Conservation (phyloP, 129 eudicot species). For the Oenanthe sinensis region DNA sequence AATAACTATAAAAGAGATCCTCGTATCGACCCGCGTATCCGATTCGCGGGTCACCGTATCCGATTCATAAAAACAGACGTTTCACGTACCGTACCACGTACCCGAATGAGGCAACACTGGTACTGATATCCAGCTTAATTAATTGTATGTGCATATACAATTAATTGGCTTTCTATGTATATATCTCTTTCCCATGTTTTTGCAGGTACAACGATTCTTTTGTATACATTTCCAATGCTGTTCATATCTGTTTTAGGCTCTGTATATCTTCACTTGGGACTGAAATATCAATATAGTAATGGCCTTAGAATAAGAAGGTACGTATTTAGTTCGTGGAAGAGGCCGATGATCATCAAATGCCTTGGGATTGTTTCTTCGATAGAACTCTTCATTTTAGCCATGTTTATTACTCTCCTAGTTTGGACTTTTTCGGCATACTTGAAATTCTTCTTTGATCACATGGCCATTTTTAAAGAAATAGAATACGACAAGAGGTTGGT, state of each 20-base stretch:
- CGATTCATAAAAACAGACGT: too few relatives aligned
- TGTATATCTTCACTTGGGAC: slow-evolving; percentile 12
- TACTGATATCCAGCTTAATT: not conserved
- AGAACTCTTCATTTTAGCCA: slow-evolving; percentile 51
- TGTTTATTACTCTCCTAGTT: slow-evolving; percentile 66
- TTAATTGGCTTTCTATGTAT: not conserved
- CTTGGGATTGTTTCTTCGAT: slow-evolving; percentile 68
- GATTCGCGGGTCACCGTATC: too few relatives aligned
- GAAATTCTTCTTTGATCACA: slow-evolving; percentile 28
- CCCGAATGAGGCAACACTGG: too few relatives aligned
- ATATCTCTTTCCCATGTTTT: not conserved
- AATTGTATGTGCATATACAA: not conserved
- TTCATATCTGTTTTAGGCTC: slow-evolving; percentile 8
- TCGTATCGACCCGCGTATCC: too few relatives aligned
- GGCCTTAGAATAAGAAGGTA: not conserved
- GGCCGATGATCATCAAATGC: slow-evolving; percentile 68
- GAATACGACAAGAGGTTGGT: slow-evolving; percentile 52
- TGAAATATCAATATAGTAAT: not conserved
- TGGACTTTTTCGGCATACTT: slow-evolving; percentile 49
- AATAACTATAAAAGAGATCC: too few relatives aligned
- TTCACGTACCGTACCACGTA: too few relatives aligned
- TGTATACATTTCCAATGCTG: slow-evolving; percentile 4
- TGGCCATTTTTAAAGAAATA: slow-evolving; percentile 32
- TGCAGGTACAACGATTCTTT: not conserved
- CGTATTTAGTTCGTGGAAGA: slow-evolving; percentile 30